Evolutionary conservation across 225 moss, liverwort and hornwort genomes (phyloP).

Genomic region (Pleurozium schreberi): DNA sequence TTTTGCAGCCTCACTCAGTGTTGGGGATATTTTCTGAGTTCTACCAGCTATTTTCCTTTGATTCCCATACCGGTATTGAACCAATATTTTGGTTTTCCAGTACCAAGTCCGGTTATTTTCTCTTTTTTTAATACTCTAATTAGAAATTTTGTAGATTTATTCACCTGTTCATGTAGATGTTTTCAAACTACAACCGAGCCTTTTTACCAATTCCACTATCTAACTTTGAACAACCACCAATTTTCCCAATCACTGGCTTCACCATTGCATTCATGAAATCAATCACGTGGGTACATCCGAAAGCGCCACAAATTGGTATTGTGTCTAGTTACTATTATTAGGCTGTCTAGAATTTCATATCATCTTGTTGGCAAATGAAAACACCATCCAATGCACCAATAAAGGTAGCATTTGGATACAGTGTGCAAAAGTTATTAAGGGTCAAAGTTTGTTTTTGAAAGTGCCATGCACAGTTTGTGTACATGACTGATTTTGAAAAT

Average conservation of each 20-base stretch:
- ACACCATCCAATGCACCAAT: too few species aligned
- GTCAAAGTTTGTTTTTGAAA: too few species aligned
- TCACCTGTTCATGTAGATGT: accelerated
- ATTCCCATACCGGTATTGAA: accelerated
- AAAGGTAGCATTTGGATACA: too few species aligned
- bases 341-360: too few species aligned
- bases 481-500: too few species aligned
- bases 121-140: not conserved
- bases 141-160: too few species aligned
- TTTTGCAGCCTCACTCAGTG: not conserved
- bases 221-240: accelerated
- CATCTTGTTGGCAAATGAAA: too few species aligned
- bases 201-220: not conserved
- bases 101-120: accelerated
- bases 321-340: too few species aligned
- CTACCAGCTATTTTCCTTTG: not conserved
- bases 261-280: not conserved
- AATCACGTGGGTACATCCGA: too few species aligned
- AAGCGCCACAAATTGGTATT: too few species aligned
- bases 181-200: not conserved
- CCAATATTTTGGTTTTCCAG: not conserved
- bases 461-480: too few species aligned
- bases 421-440: too few species aligned
- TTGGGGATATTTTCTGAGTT: accelerated
- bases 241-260: not conserved